Evolutionary conservation across 75 land plant species (phyloP).

Genomic region (Pinus albicaulis): DNA sequence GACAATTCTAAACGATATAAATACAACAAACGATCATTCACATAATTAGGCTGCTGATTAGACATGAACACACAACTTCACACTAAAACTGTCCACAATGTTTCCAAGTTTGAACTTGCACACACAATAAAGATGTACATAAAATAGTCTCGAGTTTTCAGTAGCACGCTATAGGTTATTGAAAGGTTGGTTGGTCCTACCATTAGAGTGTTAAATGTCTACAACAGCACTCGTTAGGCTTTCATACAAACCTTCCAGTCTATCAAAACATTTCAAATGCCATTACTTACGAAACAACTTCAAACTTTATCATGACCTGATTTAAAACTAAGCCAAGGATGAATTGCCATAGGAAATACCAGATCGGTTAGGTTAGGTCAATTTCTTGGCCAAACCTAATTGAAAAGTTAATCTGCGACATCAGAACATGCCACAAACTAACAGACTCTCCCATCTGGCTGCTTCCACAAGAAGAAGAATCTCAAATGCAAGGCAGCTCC

Average conservation of each 20-base stretch:
- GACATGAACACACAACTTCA: background rate
- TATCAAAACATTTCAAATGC: background rate
- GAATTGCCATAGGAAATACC: slow-evolving; percentile 12
- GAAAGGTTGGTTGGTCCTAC: background rate
- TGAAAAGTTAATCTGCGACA: slow-evolving; percentile 5
- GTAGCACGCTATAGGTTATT: background rate
- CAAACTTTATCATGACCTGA: background rate
- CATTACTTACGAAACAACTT: background rate
- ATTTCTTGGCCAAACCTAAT: background rate
- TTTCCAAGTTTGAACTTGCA: background rate
- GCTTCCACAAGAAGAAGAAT: background rate
- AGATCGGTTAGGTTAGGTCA: slow-evolving; percentile 1
- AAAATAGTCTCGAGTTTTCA: background rate
- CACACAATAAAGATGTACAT: background rate
- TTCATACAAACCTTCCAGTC: background rate
- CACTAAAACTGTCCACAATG: slow-evolving; percentile 3
- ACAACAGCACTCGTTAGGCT: background rate
- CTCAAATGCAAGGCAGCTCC: slow-evolving; percentile 4
- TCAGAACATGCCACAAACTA: background rate
- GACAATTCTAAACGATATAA: no score
- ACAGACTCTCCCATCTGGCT: background rate
- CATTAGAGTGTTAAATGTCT: background rate
- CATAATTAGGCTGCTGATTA: background rate
- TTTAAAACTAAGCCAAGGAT: slow-evolving; percentile 10
- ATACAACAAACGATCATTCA: background rate